Evolutionary conservation across 495 filamentous ascomycete species (phyloP).

Genomic region (Daldinia grandis): DNA sequence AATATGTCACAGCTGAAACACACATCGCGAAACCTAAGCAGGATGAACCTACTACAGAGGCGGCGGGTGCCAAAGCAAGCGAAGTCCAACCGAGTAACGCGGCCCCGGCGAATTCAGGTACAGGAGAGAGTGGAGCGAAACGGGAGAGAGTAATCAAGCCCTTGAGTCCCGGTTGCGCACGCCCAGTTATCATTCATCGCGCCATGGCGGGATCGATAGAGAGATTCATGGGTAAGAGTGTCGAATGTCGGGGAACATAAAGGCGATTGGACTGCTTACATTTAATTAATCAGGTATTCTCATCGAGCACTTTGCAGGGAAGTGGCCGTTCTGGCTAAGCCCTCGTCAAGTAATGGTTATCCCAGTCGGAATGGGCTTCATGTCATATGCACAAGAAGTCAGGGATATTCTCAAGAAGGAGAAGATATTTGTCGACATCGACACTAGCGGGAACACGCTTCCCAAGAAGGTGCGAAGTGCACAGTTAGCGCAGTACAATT

Average conservation of each 20-base stretch:
- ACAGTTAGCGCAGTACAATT: slow-evolving; percentile 90
- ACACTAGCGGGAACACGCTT: slow-evolving; percentile 89
- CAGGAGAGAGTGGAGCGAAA: slow-evolving; percentile 43
- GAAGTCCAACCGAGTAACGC: slow-evolving; percentile 39
- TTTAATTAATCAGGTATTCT: slow-evolving; percentile 62
- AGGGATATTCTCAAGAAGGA: slow-evolving; percentile 65
- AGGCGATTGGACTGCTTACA: background rate
- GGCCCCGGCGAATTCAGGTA: slow-evolving; percentile 48
- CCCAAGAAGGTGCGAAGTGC: slow-evolving; percentile 94
- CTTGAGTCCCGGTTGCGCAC: slow-evolving; percentile 74
- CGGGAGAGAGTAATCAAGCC: slow-evolving; percentile 57
- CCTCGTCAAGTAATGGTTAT: slow-evolving; percentile 92
- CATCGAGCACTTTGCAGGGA: slow-evolving; percentile 93
- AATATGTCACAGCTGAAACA: slow-evolving; percentile 74
- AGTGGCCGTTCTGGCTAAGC: slow-evolving; percentile 98
- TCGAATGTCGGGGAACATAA: background rate
- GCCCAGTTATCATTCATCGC: slow-evolving; percentile 96
- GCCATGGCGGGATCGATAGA: slow-evolving; percentile 94
- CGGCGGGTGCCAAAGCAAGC: slow-evolving; percentile 41
- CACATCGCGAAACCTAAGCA: slow-evolving; percentile 46
- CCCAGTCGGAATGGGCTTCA: slow-evolving; percentile 84
- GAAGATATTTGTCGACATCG: slow-evolving; percentile 83
- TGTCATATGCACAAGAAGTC: slow-evolving; percentile 88
- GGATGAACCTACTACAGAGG: slow-evolving; percentile 37
- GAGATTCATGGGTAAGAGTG: slow-evolving; percentile 76